A percentile compares a stretch with the other conserved stretches of the same genome.
Evolutionary conservation across 371 early-diverging fungal species (phyloP).

Genomic region (Mucor circinelloides): DNA sequence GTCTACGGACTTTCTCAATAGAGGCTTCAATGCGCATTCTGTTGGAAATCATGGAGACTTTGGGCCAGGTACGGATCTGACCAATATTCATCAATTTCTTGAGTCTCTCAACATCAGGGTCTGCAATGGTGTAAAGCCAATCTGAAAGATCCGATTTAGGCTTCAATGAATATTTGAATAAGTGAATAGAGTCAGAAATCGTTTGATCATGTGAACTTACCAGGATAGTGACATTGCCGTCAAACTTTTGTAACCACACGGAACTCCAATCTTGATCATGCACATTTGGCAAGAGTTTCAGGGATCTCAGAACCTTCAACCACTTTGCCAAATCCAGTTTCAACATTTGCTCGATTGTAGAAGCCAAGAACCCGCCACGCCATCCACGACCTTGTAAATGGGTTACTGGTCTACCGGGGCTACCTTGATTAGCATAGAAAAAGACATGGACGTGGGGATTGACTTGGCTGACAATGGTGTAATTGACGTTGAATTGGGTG

Average conservation of each 20-base stretch:
- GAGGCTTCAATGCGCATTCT: conserved; percentile 77
- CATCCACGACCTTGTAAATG: conserved; percentile 63
- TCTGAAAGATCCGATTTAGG: conserved; percentile 68
- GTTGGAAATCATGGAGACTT: conserved; percentile 78
- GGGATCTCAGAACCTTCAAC: conserved; percentile 78
- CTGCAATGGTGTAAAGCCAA: conserved; percentile 68
- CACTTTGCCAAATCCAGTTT: conserved; percentile 89
- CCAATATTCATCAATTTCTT: conserved; percentile 64
- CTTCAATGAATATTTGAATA: conserved; percentile 17
- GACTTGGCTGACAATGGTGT: conserved; percentile 88
- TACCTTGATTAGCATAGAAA: conserved; percentile 79
- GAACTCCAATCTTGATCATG: conserved; percentile 81
- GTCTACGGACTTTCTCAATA: conserved; percentile 46
- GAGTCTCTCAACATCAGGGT: conserved; percentile 70
- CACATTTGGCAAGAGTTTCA: conserved; percentile 76
- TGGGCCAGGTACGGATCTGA: conserved; percentile 75
- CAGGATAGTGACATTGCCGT: conserved; percentile 85
- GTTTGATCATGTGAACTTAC: conserved; percentile 31
- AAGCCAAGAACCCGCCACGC: conserved; percentile 88
- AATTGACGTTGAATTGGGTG: conserved; percentile 84
- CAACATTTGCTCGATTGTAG: conserved; percentile 76
- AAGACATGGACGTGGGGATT: conserved; percentile 91
- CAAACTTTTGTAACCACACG: conserved; percentile 87
- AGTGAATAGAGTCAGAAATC: neutral
- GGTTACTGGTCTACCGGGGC: conserved; percentile 71